Evolutionary conservation across 331 rosid species (phyloP), one percentile per base, ranked within the genome.

Genomic region (Arachis monticola): DNA sequence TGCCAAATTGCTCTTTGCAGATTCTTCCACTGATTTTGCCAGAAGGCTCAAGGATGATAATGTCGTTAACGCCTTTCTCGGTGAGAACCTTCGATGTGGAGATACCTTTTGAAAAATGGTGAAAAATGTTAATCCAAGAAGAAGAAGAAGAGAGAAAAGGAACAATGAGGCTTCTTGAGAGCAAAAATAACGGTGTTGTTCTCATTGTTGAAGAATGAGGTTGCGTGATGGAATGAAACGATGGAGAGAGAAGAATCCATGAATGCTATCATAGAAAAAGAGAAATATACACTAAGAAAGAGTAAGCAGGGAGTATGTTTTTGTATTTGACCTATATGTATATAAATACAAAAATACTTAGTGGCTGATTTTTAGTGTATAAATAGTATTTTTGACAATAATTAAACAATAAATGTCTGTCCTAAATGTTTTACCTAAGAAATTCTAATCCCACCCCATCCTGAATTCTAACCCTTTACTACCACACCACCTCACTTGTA

Each of bases 21-120:
- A 94, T 87, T 83, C 99, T 88, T 7, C 99, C 97, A 30, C 99
- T 97, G 56, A 94, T 89, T 40, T 96, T 90, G 77, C 88, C 93
- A 0, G 97, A 88, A 0, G 97, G 97, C 81, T 94, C 99, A 1
- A 94, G 88, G 27, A 94, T 90, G 79, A 90, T 27, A 12, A 94
- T 6, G 80, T 94, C 97, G 48, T 82, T 85, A 0, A 92, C 46
- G 79, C 97, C 97, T 80, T 86, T 83, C 86, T 88, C 90, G 4
- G 87, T 85, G 73, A 94, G 51, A 6, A 85, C 91, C 79, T 94
- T 92, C 48, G 99, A 97, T 42, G 97, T 93, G 47, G 93, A 70
- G 38, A 94, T 56, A 44, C 97, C 99, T 94, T 84, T 22, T 22
- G 27, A 22, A 1, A 77, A 79, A 79, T 61, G 14, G 12, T 32